phyloP scores from a whole-genome alignment of 2,329 filamentous ascomycete species.

The Helotiales sp. region DNA sequence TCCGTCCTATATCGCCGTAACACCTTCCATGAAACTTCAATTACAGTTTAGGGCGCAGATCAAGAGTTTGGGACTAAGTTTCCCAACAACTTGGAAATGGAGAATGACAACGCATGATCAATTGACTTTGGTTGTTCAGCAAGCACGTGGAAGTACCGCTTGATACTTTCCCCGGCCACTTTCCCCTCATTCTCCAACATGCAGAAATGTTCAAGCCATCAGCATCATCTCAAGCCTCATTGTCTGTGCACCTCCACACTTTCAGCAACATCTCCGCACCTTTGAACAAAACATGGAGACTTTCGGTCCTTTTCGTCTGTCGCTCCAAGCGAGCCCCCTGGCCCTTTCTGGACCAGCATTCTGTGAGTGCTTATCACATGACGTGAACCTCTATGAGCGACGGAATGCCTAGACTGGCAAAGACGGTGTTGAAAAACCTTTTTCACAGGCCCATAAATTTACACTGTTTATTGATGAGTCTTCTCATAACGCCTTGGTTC shows the following conservation, averaged over 20 bases:
- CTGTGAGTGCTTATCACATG: neutral
- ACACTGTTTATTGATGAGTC: too few species aligned
- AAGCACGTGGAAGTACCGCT: neutral
- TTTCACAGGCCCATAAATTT: neutral
- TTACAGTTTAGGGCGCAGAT: too few species aligned
- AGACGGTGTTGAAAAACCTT: neutral
- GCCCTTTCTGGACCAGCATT: neutral
- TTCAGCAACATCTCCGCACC: conserved; percentile 13
- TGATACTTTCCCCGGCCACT: neutral
- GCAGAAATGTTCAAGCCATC: neutral
- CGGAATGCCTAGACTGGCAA: neutral
- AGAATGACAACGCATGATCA: too few species aligned
- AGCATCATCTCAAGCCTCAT: neutral
- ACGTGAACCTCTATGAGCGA: neutral
- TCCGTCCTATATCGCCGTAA: too few species aligned
- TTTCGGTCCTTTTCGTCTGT: conserved; percentile 17
- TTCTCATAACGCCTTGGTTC: neutral
- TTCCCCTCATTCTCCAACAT: neutral
- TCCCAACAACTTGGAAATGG: too few species aligned
- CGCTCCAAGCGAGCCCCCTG: conserved; percentile 2
- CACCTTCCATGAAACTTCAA: too few species aligned
- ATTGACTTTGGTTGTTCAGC: too few species aligned
- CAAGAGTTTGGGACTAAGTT: too few species aligned
- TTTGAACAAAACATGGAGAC: neutral
- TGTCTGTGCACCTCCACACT: conserved; percentile 13